A percentile compares a stretch with the other conserved stretches of the same genome.
These are phyloP conservation scores for Elaeis oleifera DNA, from an alignment of 202 grass and related monocot species.

Conservation along the genomic window DNA sequence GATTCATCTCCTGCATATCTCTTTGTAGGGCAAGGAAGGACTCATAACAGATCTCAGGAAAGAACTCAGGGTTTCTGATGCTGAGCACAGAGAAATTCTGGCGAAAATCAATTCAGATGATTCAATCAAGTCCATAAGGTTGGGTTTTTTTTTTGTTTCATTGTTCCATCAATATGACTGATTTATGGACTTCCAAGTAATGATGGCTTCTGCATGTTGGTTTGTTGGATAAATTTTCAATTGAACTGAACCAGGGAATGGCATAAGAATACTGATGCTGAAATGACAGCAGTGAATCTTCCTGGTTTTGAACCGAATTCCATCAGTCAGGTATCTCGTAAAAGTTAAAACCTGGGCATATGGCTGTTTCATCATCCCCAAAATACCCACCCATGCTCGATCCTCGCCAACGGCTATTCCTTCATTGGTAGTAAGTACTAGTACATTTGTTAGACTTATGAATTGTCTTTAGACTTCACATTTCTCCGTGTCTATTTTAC, in stretches of 20 bases:
- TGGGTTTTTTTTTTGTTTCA: not conserved
- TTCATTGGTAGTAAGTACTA: not conserved
- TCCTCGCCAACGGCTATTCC: slow-evolving; percentile 7
- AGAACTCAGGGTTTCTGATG: slow-evolving; percentile 54
- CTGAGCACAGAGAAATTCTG: slow-evolving; percentile 59
- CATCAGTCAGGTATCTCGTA: slow-evolving; percentile 9
- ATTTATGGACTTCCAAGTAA: slow-evolving; percentile 13
- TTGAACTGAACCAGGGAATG: slow-evolving; percentile 38
- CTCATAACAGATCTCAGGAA: slow-evolving; percentile 54
- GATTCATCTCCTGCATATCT: not conserved
- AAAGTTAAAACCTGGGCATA: slow-evolving; percentile 34
- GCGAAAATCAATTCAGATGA: slow-evolving; percentile 43
- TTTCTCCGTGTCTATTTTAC: too few species aligned
- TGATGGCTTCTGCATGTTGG: not conserved
- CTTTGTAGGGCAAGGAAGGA: slow-evolving; percentile 39
- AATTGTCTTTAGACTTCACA: not conserved
- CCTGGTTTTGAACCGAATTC: slow-evolving; percentile 12
- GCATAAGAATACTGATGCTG: slow-evolving; percentile 16
- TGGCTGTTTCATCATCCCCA: slow-evolving; percentile 8
- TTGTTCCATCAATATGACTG: slow-evolving; percentile 14
- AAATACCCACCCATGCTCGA: not conserved
- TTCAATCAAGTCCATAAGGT: slow-evolving; percentile 55
- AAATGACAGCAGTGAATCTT: slow-evolving; percentile 19
- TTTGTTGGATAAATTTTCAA: not conserved
- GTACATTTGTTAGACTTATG: not conserved